Evolutionary conservation across 2,329 filamentous ascomycete species (phyloP).

Genomic region (Westerdykella ornata): DNA sequence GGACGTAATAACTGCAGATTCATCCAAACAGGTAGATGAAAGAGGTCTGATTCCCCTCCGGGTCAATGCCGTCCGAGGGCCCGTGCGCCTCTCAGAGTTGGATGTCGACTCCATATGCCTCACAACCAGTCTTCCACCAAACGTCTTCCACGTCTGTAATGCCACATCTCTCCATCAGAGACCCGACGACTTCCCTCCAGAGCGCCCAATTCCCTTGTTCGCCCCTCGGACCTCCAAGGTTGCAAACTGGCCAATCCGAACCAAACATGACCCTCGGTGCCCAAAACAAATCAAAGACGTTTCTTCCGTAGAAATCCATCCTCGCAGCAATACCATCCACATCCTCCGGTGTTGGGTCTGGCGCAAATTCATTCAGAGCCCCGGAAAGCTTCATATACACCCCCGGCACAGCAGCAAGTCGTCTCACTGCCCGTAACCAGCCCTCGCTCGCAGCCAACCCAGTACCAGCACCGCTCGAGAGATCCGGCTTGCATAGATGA

Average conservation of each 20-base stretch:
- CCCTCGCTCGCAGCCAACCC: slow-evolving; percentile 48
- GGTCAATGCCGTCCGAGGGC: not conserved
- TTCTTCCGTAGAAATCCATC: slow-evolving; percentile 64
- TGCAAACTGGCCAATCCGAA: slow-evolving; percentile 91
- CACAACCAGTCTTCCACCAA: slow-evolving; percentile 65
- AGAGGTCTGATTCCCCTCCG: not conserved
- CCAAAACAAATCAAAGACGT: slow-evolving; percentile 66
- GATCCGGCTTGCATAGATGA: slow-evolving; percentile 83
- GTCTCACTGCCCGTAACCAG: slow-evolving; percentile 64
- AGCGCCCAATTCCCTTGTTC: slow-evolving; percentile 59
- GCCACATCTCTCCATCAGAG: slow-evolving; percentile 53
- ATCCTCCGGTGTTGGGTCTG: slow-evolving; percentile 37
- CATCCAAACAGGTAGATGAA: not conserved
- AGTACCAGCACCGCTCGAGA: slow-evolving; percentile 46
- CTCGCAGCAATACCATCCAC: slow-evolving; percentile 55
- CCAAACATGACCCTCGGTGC: slow-evolving; percentile 75
- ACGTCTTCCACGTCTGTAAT: slow-evolving; percentile 59
- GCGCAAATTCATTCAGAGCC: slow-evolving; percentile 68
- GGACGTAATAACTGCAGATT: not conserved
- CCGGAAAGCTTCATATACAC: slow-evolving; percentile 94
- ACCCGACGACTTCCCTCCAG: slow-evolving; percentile 67
- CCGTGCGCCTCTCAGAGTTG: not conserved
- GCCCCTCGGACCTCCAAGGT: slow-evolving; percentile 53
- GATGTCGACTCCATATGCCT: slow-evolving; percentile 58
- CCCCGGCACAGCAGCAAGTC: slow-evolving; percentile 56